These are phyloP conservation scores for Ramularia endophylla DNA, from an alignment of 2,329 filamentous ascomycete species.

Conservation along the genomic window DNA sequence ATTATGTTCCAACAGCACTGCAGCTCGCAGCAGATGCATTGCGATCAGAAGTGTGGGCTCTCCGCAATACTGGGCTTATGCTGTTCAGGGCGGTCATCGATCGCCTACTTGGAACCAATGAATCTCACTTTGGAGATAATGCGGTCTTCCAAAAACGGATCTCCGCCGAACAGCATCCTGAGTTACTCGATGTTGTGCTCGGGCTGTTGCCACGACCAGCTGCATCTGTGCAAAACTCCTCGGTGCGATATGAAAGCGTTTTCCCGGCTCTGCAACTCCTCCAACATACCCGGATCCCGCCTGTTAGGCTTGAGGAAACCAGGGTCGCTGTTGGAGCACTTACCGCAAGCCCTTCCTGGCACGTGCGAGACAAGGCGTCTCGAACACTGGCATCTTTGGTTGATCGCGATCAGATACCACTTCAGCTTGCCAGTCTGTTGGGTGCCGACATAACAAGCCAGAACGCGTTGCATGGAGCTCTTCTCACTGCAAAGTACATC, in stretches of 20 bases:
- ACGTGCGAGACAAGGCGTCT: slow-evolving; percentile 74
- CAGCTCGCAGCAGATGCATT: slow-evolving; percentile 75
- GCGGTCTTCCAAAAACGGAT: slow-evolving; percentile 48
- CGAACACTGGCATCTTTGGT: slow-evolving; percentile 52
- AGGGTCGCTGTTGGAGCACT: slow-evolving; percentile 55
- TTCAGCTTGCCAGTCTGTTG: slow-evolving; percentile 10
- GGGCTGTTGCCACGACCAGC: slow-evolving; percentile 45
- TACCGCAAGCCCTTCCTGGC: slow-evolving; percentile 67
- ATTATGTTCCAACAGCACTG: slow-evolving; percentile 66
- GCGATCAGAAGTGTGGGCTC: slow-evolving; percentile 81
- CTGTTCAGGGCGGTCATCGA: slow-evolving; percentile 82
- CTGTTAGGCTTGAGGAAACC: slow-evolving; percentile 50
- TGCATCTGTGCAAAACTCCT: slow-evolving; percentile 2
- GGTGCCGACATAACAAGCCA: slow-evolving; percentile 7
- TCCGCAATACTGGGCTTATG: slow-evolving; percentile 88
- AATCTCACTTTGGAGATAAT: slow-evolving; percentile 55
- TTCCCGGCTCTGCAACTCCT: slow-evolving; percentile 81
- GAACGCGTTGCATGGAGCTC: slow-evolving; percentile 30
- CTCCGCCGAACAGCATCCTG: slow-evolving; percentile 63
- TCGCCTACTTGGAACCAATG: slow-evolving; percentile 66
- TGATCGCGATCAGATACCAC: slow-evolving; percentile 4
- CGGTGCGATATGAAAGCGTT: slow-evolving; percentile 54
- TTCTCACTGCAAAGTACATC: slow-evolving; percentile 27
- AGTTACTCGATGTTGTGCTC: slow-evolving; percentile 58
- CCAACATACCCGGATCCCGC: slow-evolving; percentile 62